phyloP scores from a whole-genome alignment of 768 basidiomycete genomes.

The Neoboletus magnificus region DNA sequence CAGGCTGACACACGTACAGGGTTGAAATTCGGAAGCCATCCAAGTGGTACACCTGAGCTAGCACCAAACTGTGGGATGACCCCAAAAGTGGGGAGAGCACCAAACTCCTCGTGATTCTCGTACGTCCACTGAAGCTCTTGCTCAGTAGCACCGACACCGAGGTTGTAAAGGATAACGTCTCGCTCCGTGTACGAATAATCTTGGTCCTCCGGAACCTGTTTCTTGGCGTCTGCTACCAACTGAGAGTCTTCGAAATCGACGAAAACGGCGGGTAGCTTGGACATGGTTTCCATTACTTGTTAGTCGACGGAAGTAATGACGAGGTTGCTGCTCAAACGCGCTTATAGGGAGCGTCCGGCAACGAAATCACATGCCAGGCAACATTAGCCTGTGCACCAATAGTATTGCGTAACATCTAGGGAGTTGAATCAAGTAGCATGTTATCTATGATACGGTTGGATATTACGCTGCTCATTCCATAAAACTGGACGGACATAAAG shows the following conservation, averaged over 20 bases:
- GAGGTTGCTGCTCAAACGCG: not conserved
- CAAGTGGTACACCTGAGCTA: constrained; percentile 62
- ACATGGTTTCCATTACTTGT: constrained; percentile 21
- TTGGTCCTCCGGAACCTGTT: constrained; percentile 45
- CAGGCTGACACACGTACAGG: constrained; percentile 60
- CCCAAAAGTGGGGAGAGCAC: constrained; percentile 89
- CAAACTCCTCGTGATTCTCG: constrained; percentile 85
- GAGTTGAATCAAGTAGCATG: not conserved
- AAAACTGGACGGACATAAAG: not conserved
- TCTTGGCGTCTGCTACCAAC: constrained; percentile 81
- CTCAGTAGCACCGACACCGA: constrained; percentile 92
- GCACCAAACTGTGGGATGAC: constrained; percentile 89
- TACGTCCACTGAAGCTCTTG: constrained; percentile 90
- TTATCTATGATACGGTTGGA: not conserved
- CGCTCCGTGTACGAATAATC: constrained; percentile 81
- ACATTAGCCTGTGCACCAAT: not conserved
- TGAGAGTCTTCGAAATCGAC: constrained; percentile 79
- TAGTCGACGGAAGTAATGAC: not conserved
- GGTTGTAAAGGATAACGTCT: constrained; percentile 92
- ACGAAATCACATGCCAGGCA: not conserved
- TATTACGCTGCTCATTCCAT: not conserved
- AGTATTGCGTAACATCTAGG: too few relatives aligned
- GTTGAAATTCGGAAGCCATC: constrained; percentile 94
- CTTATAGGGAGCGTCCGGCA: not conserved
- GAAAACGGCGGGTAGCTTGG: constrained; percentile 50